Evolutionary conservation across 345 rosid species (phyloP).

Genomic region (Excoecaria agallocha): DNA sequence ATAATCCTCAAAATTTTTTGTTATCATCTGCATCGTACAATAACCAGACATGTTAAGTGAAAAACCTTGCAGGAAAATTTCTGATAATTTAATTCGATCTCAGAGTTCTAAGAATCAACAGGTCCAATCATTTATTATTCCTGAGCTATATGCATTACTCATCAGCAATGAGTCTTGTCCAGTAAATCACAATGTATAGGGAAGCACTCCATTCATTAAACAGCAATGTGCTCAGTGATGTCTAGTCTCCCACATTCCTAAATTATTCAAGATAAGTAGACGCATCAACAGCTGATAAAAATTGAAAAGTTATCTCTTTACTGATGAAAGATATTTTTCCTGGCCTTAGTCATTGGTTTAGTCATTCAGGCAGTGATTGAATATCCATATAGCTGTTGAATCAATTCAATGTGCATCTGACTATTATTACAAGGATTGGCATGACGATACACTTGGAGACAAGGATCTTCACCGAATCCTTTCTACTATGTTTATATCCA

Average conservation of each 20-base stretch:
- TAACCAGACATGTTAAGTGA: conserved; percentile 14
- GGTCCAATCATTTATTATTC: background rate
- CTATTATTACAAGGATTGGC: background rate
- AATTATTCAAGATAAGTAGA: no score
- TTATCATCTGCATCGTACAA: conserved; percentile 72
- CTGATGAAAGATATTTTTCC: no score
- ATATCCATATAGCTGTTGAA: background rate
- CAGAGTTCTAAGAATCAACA: background rate
- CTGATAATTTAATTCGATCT: background rate
- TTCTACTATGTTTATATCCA: background rate
- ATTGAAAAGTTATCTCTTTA: no score
- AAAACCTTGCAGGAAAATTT: no score
- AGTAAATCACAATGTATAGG: no score
- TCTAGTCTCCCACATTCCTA: no score
- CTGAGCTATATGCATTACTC: background rate
- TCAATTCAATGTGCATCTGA: background rate
- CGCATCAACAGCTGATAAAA: no score
- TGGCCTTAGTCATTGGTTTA: background rate
- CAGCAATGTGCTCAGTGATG: background rate
- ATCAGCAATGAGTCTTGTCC: no score
- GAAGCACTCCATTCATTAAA: background rate
- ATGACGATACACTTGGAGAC: background rate
- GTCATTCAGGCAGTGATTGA: background rate
- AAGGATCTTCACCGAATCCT: no score
- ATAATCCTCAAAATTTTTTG: conserved; percentile 96